Evolutionary conservation across 2,329 filamentous ascomycete genomes (phyloP), one percentile per base, ranked within the genome.

Genomic region (Gaeumannomyces tritici): DNA sequence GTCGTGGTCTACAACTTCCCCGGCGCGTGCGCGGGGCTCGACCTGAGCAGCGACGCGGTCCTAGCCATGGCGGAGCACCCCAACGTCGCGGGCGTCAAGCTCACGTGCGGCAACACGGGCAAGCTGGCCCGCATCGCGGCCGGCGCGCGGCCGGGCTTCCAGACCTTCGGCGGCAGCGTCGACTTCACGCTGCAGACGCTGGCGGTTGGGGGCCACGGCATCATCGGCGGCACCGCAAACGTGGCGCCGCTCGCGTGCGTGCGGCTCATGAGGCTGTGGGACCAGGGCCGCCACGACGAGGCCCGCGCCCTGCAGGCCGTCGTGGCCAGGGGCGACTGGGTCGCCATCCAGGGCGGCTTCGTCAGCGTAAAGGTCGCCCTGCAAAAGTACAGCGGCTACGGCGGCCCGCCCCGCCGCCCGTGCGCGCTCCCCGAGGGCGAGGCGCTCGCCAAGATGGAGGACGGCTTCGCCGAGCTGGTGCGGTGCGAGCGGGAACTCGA

Each of bases 151-250:
- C 56, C 57, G 5, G 61, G 60, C 18, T 91, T 91, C 77, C 80
- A 89, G 70, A 88, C 87, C 64, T 83, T 89, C 68, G 89, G 87
- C 55, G 89, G 89, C 62, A 88, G 85, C 59, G 87, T 87, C 61
- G 89, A 92, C 75, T 91, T 91, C 73, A 87, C 85, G 15, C 74
- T 91, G 15, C 89, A 90, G 72, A 86, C 86, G 0, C 73, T 90
- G 54, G 79, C 89, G 56, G 87, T 85, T 4, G 89, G 89, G 28
- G 89, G 86, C 3, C 83, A 87, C 63, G 89, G 89, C 42, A 83
- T 89, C 69, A 88, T 92, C 65, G 86, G 84, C 18, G 89, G 89
- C 15, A 79, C 89, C 62, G 89, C 83, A 33, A 92, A 93, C 72
- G 77, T 92, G 57, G 81, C 85, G 2, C 89, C 71, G 8, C 64